Conservation (phyloP, 2,329 filamentous ascomycete genomes). For the Aureobasidium subglaciale region DNA sequence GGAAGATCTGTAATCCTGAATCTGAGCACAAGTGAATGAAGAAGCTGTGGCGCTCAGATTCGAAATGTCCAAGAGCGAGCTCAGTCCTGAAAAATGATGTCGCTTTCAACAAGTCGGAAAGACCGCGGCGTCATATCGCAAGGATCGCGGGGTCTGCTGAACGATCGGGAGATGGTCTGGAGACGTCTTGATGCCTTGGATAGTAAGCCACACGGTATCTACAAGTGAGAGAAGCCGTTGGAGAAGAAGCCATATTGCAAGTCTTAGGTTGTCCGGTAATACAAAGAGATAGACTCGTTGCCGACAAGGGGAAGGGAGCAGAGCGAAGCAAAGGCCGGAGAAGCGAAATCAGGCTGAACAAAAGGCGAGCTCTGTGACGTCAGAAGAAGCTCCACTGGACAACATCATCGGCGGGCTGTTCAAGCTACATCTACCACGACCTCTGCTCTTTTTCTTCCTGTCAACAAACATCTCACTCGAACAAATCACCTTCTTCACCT, state of each 20-base stretch:
- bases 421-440: constrained; percentile 6
- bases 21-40: no score
- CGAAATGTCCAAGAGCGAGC: not conserved
- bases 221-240: not conserved
- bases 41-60: no score
- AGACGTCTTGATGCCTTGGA: not conserved
- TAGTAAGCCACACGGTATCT: not conserved
- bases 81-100: not conserved
- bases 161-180: not conserved
- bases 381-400: constrained; percentile 5
- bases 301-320: not conserved
- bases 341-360: constrained; percentile 10
- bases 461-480: constrained; percentile 11
- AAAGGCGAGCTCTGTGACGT: constrained; percentile 7
- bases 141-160: not conserved
- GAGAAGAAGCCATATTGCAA: no score
- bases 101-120: not conserved
- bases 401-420: constrained; percentile 10
- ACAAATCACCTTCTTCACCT: not conserved
- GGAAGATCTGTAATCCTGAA: no score
- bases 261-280: constrained; percentile 1
- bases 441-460: constrained; percentile 9
- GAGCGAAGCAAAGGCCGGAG: not conserved
- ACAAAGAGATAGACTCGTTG: not conserved
- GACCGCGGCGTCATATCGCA: constrained; percentile 5